These are phyloP conservation scores for Rhododendron vialii DNA, from an alignment of 148 eudicot genomes.

Conservation along the genomic window DNA sequence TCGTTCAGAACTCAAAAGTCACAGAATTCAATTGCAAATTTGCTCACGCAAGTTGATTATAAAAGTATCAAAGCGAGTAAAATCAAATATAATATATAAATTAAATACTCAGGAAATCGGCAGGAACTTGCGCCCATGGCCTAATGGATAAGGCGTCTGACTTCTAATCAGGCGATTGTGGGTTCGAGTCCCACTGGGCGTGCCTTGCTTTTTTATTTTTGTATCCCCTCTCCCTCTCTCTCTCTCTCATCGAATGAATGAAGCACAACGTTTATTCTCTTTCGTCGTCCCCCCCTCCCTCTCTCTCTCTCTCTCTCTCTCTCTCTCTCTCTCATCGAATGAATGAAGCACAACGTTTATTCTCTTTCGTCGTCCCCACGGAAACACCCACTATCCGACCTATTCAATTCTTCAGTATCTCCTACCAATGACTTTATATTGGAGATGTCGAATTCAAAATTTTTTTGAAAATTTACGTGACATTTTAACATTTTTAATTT, in stretches of 20 bases:
- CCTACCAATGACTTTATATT: no score
- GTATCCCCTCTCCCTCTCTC: neutral
- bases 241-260: neutral
- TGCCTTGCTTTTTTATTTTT: neutral
- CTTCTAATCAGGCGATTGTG: constrained; percentile 87
- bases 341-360: neutral
- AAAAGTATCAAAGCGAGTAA: no score
- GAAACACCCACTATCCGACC: neutral
- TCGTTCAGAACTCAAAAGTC: neutral
- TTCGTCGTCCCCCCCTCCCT: neutral
- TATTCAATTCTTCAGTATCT: no score
- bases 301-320: neutral
- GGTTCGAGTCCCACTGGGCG: constrained; percentile 61
- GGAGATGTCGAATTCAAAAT: no score
- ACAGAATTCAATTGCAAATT: neutral
- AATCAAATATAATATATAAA: no score
- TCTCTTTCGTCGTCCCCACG: neutral
- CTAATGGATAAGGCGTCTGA: constrained; percentile 95
- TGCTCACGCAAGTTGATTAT: neutral
- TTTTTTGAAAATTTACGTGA: no score
- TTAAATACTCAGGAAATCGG: no score
- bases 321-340: neutral
- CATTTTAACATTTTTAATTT: no score
- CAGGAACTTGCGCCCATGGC: constrained; percentile 45
- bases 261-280: neutral